Evolutionary conservation across 371 early-diverging fungal genomes (phyloP).

Genomic region (Synchytrium microbalum): DNA sequence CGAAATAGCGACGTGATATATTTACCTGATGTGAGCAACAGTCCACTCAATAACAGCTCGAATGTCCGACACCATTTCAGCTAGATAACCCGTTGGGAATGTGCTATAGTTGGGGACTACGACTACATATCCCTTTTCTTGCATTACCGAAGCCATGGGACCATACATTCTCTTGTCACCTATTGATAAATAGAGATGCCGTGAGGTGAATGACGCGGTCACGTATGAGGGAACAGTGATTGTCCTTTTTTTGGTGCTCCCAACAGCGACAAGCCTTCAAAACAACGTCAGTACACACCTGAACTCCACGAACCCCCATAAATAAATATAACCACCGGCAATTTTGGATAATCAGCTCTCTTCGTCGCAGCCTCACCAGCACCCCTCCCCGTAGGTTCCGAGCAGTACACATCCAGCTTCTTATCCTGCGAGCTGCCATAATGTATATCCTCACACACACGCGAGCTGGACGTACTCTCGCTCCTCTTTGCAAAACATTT

Average conservation of each 20-base stretch:
- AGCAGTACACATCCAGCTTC: constrained; percentile 13
- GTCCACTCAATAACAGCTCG: constrained; percentile 54
- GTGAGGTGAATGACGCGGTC: too few species aligned
- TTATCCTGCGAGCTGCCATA: constrained; percentile 5
- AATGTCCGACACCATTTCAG: constrained; percentile 57
- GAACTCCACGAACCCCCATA: constrained; percentile 64
- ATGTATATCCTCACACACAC: constrained; percentile 11
- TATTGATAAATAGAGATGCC: constrained; percentile 12
- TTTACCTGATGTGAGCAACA: constrained; percentile 16
- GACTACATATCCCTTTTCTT: constrained; percentile 58
- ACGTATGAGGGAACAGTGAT: too few species aligned
- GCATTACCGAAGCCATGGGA: constrained; percentile 54
- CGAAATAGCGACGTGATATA: too few species aligned
- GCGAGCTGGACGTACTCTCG: neutral
- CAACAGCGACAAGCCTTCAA: neutral
- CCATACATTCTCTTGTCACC: constrained; percentile 54
- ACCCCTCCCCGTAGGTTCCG: neutral
- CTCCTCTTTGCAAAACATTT: constrained; percentile 5
- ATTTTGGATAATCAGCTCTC: neutral
- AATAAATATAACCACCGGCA: constrained; percentile 62
- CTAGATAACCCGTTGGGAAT: constrained; percentile 52
- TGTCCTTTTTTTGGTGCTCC: too few species aligned
- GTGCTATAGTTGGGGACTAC: constrained; percentile 68
- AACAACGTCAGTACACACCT: neutral
- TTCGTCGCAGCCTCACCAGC: neutral